Evolutionary conservation across 2,329 filamentous ascomycete species (phyloP).

Genomic region (Botryosphaeria dothidea): DNA sequence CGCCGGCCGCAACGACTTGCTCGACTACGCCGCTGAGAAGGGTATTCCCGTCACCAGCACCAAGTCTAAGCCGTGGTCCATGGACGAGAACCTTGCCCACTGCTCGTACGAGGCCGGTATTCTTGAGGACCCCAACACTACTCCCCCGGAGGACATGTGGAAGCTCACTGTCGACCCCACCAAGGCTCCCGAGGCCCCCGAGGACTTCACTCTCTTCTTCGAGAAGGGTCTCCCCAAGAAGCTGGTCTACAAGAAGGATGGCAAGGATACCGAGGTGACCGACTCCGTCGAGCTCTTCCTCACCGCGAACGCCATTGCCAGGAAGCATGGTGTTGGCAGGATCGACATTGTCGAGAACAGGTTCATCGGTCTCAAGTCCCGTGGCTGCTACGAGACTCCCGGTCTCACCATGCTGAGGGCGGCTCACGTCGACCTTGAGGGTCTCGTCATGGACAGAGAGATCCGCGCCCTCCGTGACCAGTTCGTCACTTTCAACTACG

Average conservation of each 20-base stretch:
- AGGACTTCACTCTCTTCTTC: conserved; percentile 72
- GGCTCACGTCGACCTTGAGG: conserved; percentile 64
- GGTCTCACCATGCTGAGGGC: conserved; percentile 51
- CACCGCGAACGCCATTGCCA: conserved; percentile 69
- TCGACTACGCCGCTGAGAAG: conserved; percentile 68
- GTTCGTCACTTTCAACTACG: conserved; percentile 67
- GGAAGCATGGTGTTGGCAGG: conserved; percentile 72
- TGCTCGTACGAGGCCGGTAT: conserved; percentile 79
- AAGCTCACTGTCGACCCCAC: conserved; percentile 69
- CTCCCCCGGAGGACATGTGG: conserved; percentile 79
- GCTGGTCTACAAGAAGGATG: conserved; percentile 57
- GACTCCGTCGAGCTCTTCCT: conserved; percentile 73
- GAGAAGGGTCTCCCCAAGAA: conserved; percentile 74
- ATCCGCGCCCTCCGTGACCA: conserved; percentile 70
- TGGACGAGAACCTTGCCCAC: conserved; percentile 73
- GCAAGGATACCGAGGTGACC: conserved; percentile 60
- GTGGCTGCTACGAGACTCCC: conserved; percentile 73
- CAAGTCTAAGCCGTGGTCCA: conserved; percentile 70
- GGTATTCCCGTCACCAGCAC: conserved; percentile 73
- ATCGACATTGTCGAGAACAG: conserved; percentile 84
- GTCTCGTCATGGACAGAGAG: conserved; percentile 68
- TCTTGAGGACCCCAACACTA: conserved; percentile 65
- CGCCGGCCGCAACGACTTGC: conserved; percentile 69
- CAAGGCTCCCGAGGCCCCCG: conserved; percentile 68
- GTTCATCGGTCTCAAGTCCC: conserved; percentile 76